Percentiles rank a stretch among this genome's conserved stretches.
Evolutionary conservation across 2,329 filamentous ascomycete genomes (phyloP).

Genomic region (Lachnellula suecica): DNA sequence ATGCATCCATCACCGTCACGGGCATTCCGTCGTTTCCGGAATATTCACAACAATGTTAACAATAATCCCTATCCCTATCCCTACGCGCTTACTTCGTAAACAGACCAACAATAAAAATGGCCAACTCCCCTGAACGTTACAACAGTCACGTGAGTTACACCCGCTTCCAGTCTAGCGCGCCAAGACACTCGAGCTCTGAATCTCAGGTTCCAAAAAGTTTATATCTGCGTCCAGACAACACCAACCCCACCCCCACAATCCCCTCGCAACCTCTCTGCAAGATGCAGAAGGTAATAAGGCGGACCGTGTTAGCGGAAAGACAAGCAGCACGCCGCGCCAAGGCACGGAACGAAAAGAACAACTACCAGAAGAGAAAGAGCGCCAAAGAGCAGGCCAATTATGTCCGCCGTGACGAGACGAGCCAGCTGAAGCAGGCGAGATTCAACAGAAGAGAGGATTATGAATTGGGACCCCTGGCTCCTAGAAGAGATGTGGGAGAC

Average conservation of each 20-base stretch:
- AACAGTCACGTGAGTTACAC: conserved; percentile 10
- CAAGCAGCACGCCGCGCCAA: conserved; percentile 52
- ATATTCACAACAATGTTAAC: too few species aligned
- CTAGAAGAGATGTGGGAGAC: conserved; percentile 69
- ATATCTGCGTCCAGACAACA: conserved; percentile 1
- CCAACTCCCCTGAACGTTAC: too few species aligned
- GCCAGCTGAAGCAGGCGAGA: conserved; percentile 47
- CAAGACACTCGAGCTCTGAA: conserved; percentile 16
- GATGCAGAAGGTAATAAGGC: conserved; percentile 72
- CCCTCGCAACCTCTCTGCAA: conserved; percentile 16
- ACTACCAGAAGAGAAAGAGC: conserved; percentile 24
- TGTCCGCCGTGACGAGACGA: conserved; percentile 30
- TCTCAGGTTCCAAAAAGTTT: conserved; percentile 18
- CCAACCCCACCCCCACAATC: conserved; percentile 8
- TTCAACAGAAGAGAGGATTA: conserved; percentile 71
- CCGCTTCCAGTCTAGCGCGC: conserved; percentile 12
- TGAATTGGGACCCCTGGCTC: conserved; percentile 74
- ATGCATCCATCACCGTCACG: too few species aligned
- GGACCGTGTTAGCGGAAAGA: conserved; percentile 65
- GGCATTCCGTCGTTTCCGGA: too few species aligned
- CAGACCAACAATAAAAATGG: conserved; percentile 1
- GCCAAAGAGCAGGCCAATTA: conserved; percentile 13
- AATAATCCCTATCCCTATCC: too few species aligned
- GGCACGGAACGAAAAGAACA: conserved; percentile 34
- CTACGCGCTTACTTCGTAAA: too few species aligned